Base-by-base conservation (phyloP, 179 eudicot species). In the Beta corolliflora region DNA sequence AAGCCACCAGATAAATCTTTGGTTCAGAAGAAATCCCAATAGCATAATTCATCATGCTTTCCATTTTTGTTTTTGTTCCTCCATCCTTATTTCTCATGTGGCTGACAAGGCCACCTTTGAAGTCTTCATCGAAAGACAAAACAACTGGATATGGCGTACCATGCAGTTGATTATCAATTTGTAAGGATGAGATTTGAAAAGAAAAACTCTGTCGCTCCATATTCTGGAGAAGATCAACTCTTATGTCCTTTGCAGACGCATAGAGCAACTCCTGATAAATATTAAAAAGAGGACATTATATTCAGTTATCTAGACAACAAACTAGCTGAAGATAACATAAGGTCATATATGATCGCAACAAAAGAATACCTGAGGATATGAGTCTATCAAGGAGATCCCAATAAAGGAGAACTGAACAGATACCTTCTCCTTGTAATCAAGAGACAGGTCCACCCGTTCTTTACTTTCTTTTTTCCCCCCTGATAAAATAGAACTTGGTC, bases 81-180 rank as follows among this genome's bases (percentile, higher is more conserved):
- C 89, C 90, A 76, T 92, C 92, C 82, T 87, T 92, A 59, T 66
- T 80, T 88, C 82, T 91, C 52, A 81, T 81, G 77, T 90, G 90
- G 68, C 82, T 86, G 53, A 82, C 77, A 63, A 76, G 79, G 76
- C 84, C 85, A 76, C 88, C 81, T 82, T 86, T 85, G 73, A 79
- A 76, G 73, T 88, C 93, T 85, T 87, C 87, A 83, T 94, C 92
- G 79, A 96, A 96, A 41, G 93, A 91, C 75, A 96, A 84, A 80
- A 90, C 86, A 53, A 96, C 96, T 78, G 99, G 99, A 85, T 92
- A 96, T 67, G 91, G 96, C 10, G 96, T 92, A 69, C 85, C 87
- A 63, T 79, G 89, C 79, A 94, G 83, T 87, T 94, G 98, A 84
- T 96, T 96, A 84, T 96, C 99, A 85, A 96, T 91, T 86, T 94